These are phyloP conservation scores for Cephalotrichum gorgonifer DNA, from an alignment of 2,329 filamentous ascomycete genomes.

Conservation along the genomic window DNA sequence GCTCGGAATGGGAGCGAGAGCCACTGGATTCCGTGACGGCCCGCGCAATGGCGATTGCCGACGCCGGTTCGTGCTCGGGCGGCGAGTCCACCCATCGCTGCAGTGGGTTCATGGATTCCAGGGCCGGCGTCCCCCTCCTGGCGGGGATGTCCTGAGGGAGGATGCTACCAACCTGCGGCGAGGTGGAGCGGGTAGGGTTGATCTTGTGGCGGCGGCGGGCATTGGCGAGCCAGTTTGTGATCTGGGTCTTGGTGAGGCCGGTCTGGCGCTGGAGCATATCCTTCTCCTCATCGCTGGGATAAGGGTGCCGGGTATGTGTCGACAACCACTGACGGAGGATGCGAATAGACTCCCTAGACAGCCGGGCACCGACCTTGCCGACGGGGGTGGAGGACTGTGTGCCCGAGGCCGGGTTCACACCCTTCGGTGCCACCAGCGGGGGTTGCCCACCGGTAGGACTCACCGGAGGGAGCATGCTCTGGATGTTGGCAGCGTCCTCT, in stretches of 20 bases:
- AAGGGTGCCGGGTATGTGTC: conserved; percentile 71
- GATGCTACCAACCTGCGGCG: conserved; percentile 46
- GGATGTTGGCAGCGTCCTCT: neutral
- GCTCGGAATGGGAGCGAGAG: conserved; percentile 41
- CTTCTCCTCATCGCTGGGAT: conserved; percentile 81
- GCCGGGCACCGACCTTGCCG: conserved; percentile 58
- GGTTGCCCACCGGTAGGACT: neutral
- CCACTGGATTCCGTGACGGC: conserved; percentile 43
- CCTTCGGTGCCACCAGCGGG: neutral
- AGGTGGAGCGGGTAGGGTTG: conserved; percentile 54
- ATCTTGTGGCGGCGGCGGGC: conserved; percentile 75
- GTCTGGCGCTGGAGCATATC: conserved; percentile 68
- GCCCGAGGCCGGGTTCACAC: neutral
- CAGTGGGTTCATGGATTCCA: conserved; percentile 44
- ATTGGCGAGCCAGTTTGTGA: conserved; percentile 88
- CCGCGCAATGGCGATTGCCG: conserved; percentile 46
- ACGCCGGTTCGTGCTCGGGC: conserved; percentile 49
- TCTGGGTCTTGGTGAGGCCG: conserved; percentile 72
- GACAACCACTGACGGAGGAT: conserved; percentile 78
- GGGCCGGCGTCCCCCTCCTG: conserved; percentile 42
- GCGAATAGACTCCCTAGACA: conserved; percentile 71
- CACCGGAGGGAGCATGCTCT: neutral
- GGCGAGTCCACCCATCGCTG: conserved; percentile 51
- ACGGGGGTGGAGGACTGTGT: conserved; percentile 7
- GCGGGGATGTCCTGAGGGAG: conserved; percentile 63